phyloP scores from a whole-genome alignment of 2,329 filamentous ascomycete genomes.

The Paradendryphiella salina region DNA sequence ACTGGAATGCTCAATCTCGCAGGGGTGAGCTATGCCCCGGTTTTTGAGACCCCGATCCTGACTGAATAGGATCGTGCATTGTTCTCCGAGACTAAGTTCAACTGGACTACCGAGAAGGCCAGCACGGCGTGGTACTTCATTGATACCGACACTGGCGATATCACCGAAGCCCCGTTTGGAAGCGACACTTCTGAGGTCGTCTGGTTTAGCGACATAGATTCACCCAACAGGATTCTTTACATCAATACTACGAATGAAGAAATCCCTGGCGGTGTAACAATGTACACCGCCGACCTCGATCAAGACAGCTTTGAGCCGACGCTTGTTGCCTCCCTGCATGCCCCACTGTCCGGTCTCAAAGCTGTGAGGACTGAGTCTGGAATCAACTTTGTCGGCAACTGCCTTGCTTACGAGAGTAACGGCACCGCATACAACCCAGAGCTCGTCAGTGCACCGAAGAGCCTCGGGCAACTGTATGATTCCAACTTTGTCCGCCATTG shows the following conservation, averaged over 20 bases:
- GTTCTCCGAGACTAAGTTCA: conserved; percentile 43
- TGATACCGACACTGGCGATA: conserved; percentile 37
- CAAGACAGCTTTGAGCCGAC: conserved; percentile 33
- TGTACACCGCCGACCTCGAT: conserved; percentile 41
- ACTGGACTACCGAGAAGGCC: conserved; percentile 42
- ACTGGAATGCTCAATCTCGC: conserved; percentile 40
- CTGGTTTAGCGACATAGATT: conserved; percentile 31
- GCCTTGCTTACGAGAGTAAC: conserved; percentile 63
- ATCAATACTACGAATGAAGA: conserved; percentile 66
- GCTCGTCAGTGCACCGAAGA: conserved; percentile 60
- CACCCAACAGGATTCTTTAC: conserved; percentile 61
- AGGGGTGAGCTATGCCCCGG: conserved; percentile 27
- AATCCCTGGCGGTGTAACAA: conserved; percentile 40
- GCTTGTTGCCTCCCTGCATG: conserved; percentile 48
- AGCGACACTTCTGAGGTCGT: conserved; percentile 41
- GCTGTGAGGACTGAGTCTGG: conserved; percentile 46
- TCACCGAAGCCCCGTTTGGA: conserved; percentile 40
- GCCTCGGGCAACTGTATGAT: conserved; percentile 71
- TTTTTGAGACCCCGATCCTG: background rate
- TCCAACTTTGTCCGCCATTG: conserved; percentile 79
- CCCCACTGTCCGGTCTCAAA: conserved; percentile 56
- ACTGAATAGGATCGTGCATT: conserved; percentile 36
- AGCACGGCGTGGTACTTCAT: conserved; percentile 55
- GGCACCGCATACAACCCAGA: conserved; percentile 71
- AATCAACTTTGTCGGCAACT: conserved; percentile 57